These are phyloP conservation scores for Fonsecaea pugnacius DNA, from an alignment of 2,329 filamentous ascomycete species.

Conservation along the genomic window DNA sequence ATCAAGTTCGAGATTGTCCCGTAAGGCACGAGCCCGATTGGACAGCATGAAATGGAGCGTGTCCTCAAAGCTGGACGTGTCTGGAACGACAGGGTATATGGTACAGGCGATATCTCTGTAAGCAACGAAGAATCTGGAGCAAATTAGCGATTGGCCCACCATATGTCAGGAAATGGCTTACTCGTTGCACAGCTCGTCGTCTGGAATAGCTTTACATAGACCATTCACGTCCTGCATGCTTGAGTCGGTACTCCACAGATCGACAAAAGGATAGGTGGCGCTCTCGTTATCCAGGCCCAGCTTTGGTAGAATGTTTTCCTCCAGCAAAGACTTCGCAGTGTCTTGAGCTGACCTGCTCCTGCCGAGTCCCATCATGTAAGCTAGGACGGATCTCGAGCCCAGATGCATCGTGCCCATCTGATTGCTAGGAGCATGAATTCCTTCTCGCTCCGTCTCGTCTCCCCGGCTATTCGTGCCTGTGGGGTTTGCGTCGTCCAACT, in stretches of 20 bases:
- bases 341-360: constrained; percentile 54
- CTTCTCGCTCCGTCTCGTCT: constrained; percentile 51
- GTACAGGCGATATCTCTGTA: constrained; percentile 64
- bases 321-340: constrained; percentile 58
- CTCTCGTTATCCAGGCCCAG: constrained; percentile 68
- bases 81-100: constrained; percentile 65
- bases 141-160: neutral
- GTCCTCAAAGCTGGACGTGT: constrained; percentile 59
- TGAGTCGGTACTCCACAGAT: constrained; percentile 66
- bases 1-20: constrained; percentile 34
- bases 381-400: constrained; percentile 65
- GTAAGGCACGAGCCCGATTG: constrained; percentile 53
- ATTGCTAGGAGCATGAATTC: constrained; percentile 65
- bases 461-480: constrained; percentile 29
- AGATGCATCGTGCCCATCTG: constrained; percentile 65
- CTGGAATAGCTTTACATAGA: constrained; percentile 62
- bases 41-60: constrained; percentile 60
- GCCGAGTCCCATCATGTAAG: constrained; percentile 61
- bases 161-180: constrained; percentile 38
- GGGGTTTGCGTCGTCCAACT: constrained; percentile 21
- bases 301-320: constrained; percentile 65
- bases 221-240: constrained; percentile 62
- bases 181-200: constrained; percentile 61
- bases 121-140: constrained; percentile 57
- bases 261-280: constrained; percentile 68